Base-by-base conservation (phyloP, 768 basidiomycete genomes). In the Naganishia kalamii region DNA sequence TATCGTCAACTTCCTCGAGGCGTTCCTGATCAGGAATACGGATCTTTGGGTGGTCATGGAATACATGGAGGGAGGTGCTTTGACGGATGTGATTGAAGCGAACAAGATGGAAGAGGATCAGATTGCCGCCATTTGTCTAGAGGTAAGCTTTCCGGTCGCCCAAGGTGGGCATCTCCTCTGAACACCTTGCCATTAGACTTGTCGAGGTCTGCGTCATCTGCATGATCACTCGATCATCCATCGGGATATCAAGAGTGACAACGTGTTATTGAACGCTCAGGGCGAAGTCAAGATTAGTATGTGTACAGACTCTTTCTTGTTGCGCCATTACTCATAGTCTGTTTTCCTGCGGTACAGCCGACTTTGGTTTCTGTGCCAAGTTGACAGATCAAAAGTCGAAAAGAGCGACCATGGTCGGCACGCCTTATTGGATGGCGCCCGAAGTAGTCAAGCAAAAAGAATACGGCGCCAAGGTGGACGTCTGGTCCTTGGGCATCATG, bases 11-110 rank as follows among this genome's bases (percentile, higher is more conserved):
- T 97, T 90, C 80, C 79, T 94, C 44, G 89, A 94, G 6, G 85
- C 89, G 25, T 96, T 92, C 78, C 84, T 97, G 47, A 85, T 96
- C 60, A 88, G 88, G 79, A 87, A 82, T 75, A 87, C 83, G 60
- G 92, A 94, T 74, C 83, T 99, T 3, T 98, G 96, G 96, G 92
- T 99, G 41, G 92, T 98, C 63, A 98, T 99, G 96, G 96, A 97
- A 80, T 97, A 93, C 79, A 98, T 98, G 94, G 93, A 65, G 80
- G 93, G 93, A 43, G 78, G 79, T 4, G 92, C 94, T 19, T 81
- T 99, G 72, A 97, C 92, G 27, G 94, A 98, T 79, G 88, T 99
- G 47, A 97, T 99, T 72, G 94, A 97, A 81, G 92, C 93, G 71
- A 98, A 97, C 78, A 85, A 89, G 44, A 79, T 98, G 67, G 90